Conservation (phyloP, 768 basidiomycete genomes). For the Mycena sanguinolenta region DNA sequence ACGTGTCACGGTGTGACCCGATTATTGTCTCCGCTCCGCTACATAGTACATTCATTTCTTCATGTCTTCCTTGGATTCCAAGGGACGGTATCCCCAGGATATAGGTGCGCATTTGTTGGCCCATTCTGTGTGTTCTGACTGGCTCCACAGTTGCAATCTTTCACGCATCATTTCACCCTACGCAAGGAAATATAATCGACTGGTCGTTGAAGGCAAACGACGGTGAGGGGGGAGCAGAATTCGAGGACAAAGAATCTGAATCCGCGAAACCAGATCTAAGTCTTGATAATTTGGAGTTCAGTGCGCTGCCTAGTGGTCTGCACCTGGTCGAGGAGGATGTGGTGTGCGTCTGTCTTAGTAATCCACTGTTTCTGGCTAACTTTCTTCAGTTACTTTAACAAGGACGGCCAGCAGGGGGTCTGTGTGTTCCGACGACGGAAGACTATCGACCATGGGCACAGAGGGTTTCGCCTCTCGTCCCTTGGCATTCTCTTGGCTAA, state of each 20-base stretch:
- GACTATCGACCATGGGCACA: slow-evolving; percentile 78
- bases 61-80: slow-evolving; percentile 38
- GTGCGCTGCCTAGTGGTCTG: slow-evolving; percentile 83
- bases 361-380: neutral
- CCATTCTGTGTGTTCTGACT: neutral
- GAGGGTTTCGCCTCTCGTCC: slow-evolving; percentile 85
- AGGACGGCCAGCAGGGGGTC: slow-evolving; percentile 77
- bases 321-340: slow-evolving; percentile 86
- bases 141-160: slow-evolving; percentile 78
- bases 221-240: slow-evolving; percentile 58
- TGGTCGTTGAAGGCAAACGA: slow-evolving; percentile 82
- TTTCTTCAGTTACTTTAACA: slow-evolving; percentile 74
- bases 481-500: slow-evolving; percentile 80
- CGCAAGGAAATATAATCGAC: slow-evolving; percentile 83
- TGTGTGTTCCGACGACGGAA: slow-evolving; percentile 79
- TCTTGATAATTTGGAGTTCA: slow-evolving; percentile 84
- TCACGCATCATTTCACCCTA: slow-evolving; percentile 88
- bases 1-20: slow-evolving; percentile 20
- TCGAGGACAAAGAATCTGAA: neutral
- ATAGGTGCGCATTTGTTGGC: slow-evolving; percentile 55
- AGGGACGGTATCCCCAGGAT: slow-evolving; percentile 59
- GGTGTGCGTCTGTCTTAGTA: slow-evolving; percentile 71
- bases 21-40: slow-evolving; percentile 14
- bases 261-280: slow-evolving; percentile 64
- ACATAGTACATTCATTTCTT: slow-evolving; percentile 12